Evolutionary conservation across 1,284 basidiomycete species (phyloP).

Genomic region (Prillingera fragicola): DNA sequence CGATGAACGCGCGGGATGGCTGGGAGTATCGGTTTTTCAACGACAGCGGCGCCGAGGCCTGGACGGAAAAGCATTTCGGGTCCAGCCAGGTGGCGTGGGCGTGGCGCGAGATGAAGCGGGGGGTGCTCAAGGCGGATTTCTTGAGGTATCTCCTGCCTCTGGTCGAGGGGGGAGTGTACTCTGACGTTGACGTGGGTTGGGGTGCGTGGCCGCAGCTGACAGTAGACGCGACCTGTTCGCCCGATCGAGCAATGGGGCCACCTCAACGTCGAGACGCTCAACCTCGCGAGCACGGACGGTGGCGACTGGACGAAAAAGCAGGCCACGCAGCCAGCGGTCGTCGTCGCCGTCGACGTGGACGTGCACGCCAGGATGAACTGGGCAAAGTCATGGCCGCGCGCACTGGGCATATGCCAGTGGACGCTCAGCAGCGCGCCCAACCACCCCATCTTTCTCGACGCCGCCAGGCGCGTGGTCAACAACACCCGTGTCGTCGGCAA

Average conservation of each 20-base stretch:
- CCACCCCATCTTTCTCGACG: conserved; percentile 48
- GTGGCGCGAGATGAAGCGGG: conserved; percentile 41
- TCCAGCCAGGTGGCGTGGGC: conserved; percentile 33
- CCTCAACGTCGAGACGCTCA: conserved; percentile 23
- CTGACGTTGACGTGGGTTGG: conserved; percentile 42
- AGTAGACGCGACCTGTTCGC: conserved; percentile 29
- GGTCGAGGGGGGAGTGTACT: conserved; percentile 48
- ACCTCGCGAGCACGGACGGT: conserved; percentile 30
- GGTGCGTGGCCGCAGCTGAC: conserved; percentile 1
- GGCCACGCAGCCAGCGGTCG: conserved; percentile 34
- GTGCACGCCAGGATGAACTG: conserved; percentile 35
- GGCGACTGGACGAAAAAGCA: conserved; percentile 18
- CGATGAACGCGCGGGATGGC: conserved; percentile 29
- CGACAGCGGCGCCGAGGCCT: conserved; percentile 35
- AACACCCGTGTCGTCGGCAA: conserved; percentile 28
- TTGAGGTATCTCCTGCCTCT: conserved; percentile 47
- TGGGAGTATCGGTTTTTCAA: conserved; percentile 42
- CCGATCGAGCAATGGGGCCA: conserved; percentile 42
- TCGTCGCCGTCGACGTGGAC: conserved; percentile 48
- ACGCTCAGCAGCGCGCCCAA: conserved; percentile 41
- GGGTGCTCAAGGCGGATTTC: conserved; percentile 47
- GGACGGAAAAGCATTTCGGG: conserved; percentile 32
- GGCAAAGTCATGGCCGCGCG: conserved; percentile 35
- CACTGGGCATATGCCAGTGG: conserved; percentile 47
- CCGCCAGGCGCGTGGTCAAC: conserved; percentile 41